Evolutionary conservation across 2,329 filamentous ascomycete species (phyloP).

Genomic region (Colletotrichum higginsianum): DNA sequence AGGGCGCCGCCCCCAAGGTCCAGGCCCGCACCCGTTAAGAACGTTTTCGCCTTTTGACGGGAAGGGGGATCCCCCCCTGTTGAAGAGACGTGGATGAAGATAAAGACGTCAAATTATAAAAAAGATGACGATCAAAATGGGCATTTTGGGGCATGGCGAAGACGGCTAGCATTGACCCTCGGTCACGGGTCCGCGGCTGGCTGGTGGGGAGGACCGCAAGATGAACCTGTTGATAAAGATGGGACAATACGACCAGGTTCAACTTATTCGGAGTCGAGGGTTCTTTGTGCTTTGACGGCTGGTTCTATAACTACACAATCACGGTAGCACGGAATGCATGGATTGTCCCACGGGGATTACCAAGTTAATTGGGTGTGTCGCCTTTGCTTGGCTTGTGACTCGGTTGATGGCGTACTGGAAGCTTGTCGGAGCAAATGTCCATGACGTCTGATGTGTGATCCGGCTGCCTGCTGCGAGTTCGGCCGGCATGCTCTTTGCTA

Average conservation of each 20-base stretch:
- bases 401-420: too few species aligned
- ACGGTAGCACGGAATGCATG: constrained; percentile 47
- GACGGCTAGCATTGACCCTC: background rate
- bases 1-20: constrained; percentile 90
- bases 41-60: constrained; percentile 21
- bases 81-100: constrained; percentile 8
- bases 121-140: constrained; percentile 2
- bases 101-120: background rate
- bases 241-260: constrained; percentile 39
- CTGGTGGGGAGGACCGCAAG: constrained; percentile 24
- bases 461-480: too few species aligned
- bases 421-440: too few species aligned
- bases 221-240: constrained; percentile 24
- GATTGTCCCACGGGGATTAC: constrained; percentile 44
- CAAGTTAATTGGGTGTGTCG: constrained; percentile 20
- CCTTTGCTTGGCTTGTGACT: background rate
- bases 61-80: constrained; percentile 29
- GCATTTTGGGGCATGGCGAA: constrained; percentile 11
- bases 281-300: constrained; percentile 45
- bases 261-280: constrained; percentile 43
- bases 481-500: too few species aligned
- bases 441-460: too few species aligned
- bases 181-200: constrained; percentile 13
- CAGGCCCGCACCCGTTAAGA: constrained; percentile 88
- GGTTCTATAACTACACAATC: constrained; percentile 46